These are phyloP conservation scores for Fusarium protoensiforme DNA, from an alignment of 2,329 filamentous ascomycete species.

Conservation along the genomic window DNA sequence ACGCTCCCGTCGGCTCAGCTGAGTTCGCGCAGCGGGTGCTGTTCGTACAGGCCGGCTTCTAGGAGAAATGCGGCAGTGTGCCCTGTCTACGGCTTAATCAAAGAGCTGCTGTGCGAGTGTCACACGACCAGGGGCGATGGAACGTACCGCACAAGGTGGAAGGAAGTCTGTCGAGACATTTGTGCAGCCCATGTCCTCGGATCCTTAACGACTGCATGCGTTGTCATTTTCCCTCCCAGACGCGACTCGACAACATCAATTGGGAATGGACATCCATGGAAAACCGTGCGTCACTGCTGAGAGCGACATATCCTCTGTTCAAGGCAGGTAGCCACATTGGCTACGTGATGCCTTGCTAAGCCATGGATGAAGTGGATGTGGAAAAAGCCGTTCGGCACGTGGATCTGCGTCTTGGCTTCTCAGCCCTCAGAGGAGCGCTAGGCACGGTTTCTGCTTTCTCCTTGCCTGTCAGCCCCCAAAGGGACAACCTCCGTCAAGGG, in stretches of 20 bases:
- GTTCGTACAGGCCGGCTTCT: conserved; percentile 1
- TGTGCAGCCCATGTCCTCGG: conserved; percentile 28
- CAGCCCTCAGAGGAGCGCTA: conserved; percentile 22
- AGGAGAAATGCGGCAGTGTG: neutral
- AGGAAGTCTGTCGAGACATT: conserved; percentile 15
- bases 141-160: neutral
- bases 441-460: conserved; percentile 5
- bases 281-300: neutral
- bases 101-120: conserved; percentile 25
- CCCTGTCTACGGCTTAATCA: conserved; percentile 4
- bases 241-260: neutral
- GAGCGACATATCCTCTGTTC: neutral
- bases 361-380: conserved; percentile 6
- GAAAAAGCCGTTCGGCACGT: conserved; percentile 39
- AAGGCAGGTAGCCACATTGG: conserved; percentile 2
- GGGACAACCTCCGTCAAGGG: conserved; percentile 22
- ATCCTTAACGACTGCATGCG: conserved; percentile 8
- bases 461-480: conserved; percentile 8
- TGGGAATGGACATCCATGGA: neutral
- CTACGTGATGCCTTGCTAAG: conserved; percentile 17
- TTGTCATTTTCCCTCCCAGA: neutral
- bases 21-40: neutral
- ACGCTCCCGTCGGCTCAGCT: conserved; percentile 11
- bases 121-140: conserved; percentile 24
- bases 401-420: conserved; percentile 35